Evolutionary conservation across 768 basidiomycete genomes (phyloP).

Genomic region (Boletus patriciae): DNA sequence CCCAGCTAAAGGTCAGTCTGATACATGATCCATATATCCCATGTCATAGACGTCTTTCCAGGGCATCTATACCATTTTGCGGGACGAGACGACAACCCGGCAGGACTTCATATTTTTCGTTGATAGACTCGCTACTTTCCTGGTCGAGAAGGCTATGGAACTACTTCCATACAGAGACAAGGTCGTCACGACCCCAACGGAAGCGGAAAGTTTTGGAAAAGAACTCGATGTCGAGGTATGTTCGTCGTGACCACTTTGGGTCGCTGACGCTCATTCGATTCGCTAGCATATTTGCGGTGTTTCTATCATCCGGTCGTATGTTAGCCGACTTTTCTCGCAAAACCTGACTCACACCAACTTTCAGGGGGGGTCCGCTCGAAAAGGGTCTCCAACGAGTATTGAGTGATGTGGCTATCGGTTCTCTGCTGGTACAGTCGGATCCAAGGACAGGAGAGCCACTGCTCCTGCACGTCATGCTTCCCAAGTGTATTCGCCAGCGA

Average conservation of each 20-base stretch:
- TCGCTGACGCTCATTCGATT: not conserved
- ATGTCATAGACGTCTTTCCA: constrained; percentile 29
- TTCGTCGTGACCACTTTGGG: not conserved
- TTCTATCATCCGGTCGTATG: constrained; percentile 83
- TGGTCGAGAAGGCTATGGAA: constrained; percentile 83
- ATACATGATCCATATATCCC: not conserved
- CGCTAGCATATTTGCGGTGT: constrained; percentile 79
- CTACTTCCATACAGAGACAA: constrained; percentile 70
- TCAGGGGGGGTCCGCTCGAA: constrained; percentile 86
- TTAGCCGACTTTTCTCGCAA: constrained; percentile 11
- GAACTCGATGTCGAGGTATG: constrained; percentile 59
- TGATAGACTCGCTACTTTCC: constrained; percentile 79
- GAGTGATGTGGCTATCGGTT: constrained; percentile 82
- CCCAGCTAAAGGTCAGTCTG: constrained; percentile 66
- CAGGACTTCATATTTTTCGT: constrained; percentile 94
- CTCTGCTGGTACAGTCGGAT: constrained; percentile 89
- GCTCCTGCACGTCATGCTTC: constrained; percentile 79
- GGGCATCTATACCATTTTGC: constrained; percentile 89
- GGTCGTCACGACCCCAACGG: constrained; percentile 67
- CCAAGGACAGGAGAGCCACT: constrained; percentile 82
- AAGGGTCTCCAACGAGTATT: constrained; percentile 88
- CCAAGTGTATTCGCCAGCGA: constrained; percentile 65
- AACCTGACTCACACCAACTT: constrained; percentile 7
- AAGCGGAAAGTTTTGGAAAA: constrained; percentile 55
- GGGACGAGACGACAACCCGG: constrained; percentile 64